Base-by-base conservation (phyloP, 495 filamentous ascomycete species). In the Thozetella sp. region DNA sequence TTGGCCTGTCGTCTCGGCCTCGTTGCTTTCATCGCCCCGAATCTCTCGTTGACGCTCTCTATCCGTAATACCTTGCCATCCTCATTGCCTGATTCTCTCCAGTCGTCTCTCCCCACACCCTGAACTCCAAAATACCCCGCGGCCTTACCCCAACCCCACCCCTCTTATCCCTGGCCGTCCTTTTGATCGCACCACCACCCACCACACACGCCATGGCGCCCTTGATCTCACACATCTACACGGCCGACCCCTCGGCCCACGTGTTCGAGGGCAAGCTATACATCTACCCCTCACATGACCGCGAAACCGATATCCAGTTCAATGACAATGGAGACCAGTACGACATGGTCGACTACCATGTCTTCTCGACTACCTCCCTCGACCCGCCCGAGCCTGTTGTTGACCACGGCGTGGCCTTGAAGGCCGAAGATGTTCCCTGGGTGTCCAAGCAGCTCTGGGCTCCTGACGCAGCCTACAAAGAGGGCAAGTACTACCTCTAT, bases 261-360 rank as follows among this genome's bases (percentile, higher is more conserved):
- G 83, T 85, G 73, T 88, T 88, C 74, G 76, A 86, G 48, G 80
- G 75, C 58, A 81, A 79, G 54, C 52, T 88, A 25, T 88, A 85
- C 76, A 81, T 88, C 77, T 88, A 88, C 76, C 85, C 85, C 26
- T 87, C 84, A 6, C 86, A 88, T 74, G 86, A 88, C 72, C 76
- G 82, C 59, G 82, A 86, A 63, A 85, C 81, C 27, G 79, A 84
- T 68, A 86, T 86, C 66, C 50, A 78, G 46, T 81, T 83, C 72
- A 90, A 91, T 79, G 89, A 92, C 79, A 89, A 89, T 79, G 89
- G 89, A 72, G 89, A 91, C 76, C 89, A 92, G 72, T 92, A 91
- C 71, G 89, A 88, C 77, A 92, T 92, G 89, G 81, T 77, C 60
- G 86, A 88, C 73, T 88, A 88, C 78, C 85, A 87, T 59, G 86